A percentile compares a stretch with the other conserved stretches of the same genome.
Evolutionary conservation across 176 grass and related monocot species (phyloP).

Genomic region (Oryza coarctata): DNA sequence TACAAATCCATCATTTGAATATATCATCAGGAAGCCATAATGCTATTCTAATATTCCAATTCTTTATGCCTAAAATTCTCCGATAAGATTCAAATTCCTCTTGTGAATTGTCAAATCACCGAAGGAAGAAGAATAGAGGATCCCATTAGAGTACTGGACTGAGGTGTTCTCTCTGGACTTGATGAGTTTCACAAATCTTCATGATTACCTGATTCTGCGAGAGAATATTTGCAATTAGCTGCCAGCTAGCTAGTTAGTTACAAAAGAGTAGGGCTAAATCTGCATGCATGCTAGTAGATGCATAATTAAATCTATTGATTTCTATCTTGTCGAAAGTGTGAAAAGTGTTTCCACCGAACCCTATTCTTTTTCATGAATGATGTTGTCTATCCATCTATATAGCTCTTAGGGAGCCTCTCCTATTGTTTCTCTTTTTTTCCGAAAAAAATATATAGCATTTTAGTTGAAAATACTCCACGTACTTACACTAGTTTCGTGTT

Average conservation of each 20-base stretch:
- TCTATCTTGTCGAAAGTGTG: conserved; percentile 13
- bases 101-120: background rate
- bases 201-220: conserved; percentile 25
- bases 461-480: too few species aligned
- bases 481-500: too few species aligned
- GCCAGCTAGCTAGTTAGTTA: conserved; percentile 11
- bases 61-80: background rate
- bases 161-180: background rate
- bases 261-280: background rate
- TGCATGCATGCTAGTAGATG: conserved; percentile 1
- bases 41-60: conserved; percentile 14
- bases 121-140: background rate
- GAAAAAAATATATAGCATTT: too few species aligned
- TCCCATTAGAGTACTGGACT: background rate
- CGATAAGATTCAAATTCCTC: conserved; percentile 17
- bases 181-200: conserved; percentile 18
- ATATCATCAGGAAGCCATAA: background rate
- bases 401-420: too few species aligned
- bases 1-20: background rate
- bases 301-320: background rate
- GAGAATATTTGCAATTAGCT: conserved; percentile 15
- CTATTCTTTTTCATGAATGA: conserved; percentile 9
- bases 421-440: too few species aligned
- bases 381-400: background rate
- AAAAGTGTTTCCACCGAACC: conserved; percentile 36